Conservation (phyloP, 2,329 filamentous ascomycete genomes). For the Aspergillus fumigatus region DNA sequence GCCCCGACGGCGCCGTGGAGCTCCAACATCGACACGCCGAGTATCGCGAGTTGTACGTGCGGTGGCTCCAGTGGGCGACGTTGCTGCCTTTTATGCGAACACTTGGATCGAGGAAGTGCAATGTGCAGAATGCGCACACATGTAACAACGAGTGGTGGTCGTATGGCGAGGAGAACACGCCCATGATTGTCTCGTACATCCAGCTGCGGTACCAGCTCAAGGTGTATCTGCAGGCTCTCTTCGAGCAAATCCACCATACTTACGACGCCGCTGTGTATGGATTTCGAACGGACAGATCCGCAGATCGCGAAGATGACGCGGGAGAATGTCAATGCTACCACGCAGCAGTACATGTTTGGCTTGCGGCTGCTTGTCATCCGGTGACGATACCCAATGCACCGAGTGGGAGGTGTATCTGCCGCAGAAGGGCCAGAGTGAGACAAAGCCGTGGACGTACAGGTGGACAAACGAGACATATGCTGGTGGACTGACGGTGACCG, state of each 20-base stretch:
- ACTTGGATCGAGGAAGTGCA: slow-evolving; percentile 54
- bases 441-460: slow-evolving; percentile 37
- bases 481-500: slow-evolving; percentile 29
- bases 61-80: slow-evolving; percentile 63
- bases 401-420: slow-evolving; percentile 37
- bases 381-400: slow-evolving; percentile 33
- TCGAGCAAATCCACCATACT: slow-evolving; percentile 33
- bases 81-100: slow-evolving; percentile 58
- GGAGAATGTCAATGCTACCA: slow-evolving; percentile 31
- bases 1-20: slow-evolving; percentile 38
- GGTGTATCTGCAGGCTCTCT: slow-evolving; percentile 28
- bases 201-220: slow-evolving; percentile 50
- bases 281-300: slow-evolving; percentile 30
- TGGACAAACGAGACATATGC: slow-evolving; percentile 38
- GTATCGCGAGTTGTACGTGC: slow-evolving; percentile 58
- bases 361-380: slow-evolving; percentile 34
- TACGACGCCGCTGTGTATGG: slow-evolving; percentile 38
- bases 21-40: slow-evolving; percentile 49
- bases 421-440: slow-evolving; percentile 17
- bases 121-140: slow-evolving; percentile 39
- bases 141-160: slow-evolving; percentile 56
- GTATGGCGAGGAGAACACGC: slow-evolving; percentile 54
- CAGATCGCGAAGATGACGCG: slow-evolving; percentile 15
- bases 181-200: slow-evolving; percentile 55
- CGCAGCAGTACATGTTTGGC: slow-evolving; percentile 40